phyloP scores from a whole-genome alignment of 768 basidiomycete species.

The Suillus cothurnatus region DNA sequence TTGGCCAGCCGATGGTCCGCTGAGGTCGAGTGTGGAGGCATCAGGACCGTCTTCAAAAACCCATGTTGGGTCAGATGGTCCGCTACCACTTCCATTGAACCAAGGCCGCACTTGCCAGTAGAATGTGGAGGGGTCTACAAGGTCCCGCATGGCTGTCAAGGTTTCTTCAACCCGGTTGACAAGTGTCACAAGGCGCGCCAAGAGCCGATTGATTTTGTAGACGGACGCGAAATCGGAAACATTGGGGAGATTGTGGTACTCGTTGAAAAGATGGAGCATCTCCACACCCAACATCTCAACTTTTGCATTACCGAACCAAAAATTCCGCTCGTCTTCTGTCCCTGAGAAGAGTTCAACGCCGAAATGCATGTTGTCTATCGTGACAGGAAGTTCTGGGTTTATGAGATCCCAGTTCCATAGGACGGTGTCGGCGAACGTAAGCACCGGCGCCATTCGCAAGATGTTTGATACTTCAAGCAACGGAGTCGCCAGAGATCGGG shows the following conservation, averaged over 20 bases:
- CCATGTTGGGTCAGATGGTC: constrained; percentile 57
- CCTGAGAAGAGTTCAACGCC: constrained; percentile 74
- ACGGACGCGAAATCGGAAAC: constrained; percentile 61
- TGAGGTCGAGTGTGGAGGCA: constrained; percentile 61
- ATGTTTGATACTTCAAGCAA: constrained; percentile 72
- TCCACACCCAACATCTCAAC: constrained; percentile 88
- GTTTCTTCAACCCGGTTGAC: constrained; percentile 75
- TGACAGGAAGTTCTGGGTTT: constrained; percentile 57
- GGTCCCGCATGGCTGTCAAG: constrained; percentile 66
- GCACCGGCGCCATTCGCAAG: constrained; percentile 87
- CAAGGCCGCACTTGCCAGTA: constrained; percentile 91
- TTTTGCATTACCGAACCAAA: constrained; percentile 82
- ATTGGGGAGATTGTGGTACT: constrained; percentile 79
- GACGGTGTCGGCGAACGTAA: constrained; percentile 96
- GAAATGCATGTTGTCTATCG: constrained; percentile 74
- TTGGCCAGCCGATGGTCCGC: constrained; percentile 94
- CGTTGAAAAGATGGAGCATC: constrained; percentile 84
- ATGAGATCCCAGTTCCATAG: constrained; percentile 86
- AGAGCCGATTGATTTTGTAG: constrained; percentile 71
- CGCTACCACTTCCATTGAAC: constrained; percentile 81
- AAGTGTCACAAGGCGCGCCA: constrained; percentile 63
- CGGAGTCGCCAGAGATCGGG: constrained; percentile 76
- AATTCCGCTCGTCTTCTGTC: constrained; percentile 81
- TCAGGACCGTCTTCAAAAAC: constrained; percentile 77
- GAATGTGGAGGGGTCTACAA: constrained; percentile 84